Base-by-base conservation (phyloP, 1,139 yeast species). In the Kodamaea sp. region DNA sequence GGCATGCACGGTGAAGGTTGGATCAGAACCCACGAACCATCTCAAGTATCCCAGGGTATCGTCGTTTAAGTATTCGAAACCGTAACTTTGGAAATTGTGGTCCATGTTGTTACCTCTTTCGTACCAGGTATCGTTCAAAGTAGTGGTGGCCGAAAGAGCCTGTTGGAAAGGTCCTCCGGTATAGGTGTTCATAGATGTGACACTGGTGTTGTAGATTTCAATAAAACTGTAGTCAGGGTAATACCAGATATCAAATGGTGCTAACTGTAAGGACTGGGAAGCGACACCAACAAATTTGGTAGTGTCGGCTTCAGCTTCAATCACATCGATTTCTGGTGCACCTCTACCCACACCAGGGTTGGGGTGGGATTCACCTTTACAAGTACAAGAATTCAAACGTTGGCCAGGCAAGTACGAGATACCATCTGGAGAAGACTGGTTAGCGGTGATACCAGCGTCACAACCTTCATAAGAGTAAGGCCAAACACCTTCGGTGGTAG, bases 171-270 rank as follows among this genome's bases (percentile, higher is more conserved):
- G 90, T 27, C 95, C 94, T 43, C 96, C 96, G 26, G 83, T 68
- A 63, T 83, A 86, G 0, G 82, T 66, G 57, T 86, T 86, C 83
- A 86, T 80, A 13, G 76, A 61, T 1, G 95, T 82, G 22, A 79
- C 66, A 1, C 81, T 59, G 21, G 48, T 47, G 59, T 87, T 85
- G 57, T 80, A 63, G 37, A 87, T 63, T 49, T 79, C 83, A 34
- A 86, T 57, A 47, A 73, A 85, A 40, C 81, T 78, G 53, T 85
- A 84, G 57, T 87, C 89, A 3, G 95, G 95, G 53, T 73, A 70
- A 57, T 83, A 85, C 95, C 95, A 87, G 47, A 84, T 77, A 58
- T 87, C 96, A 53, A 77, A 78, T 2, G 96, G 96, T 3, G 95
- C 96, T 46, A 84, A 62, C 64, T 87, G 95, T 42, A 78, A 59